A percentile compares a stretch with the other conserved stretches of the same genome.
Conservation (phyloP, 169 alveolate species). For the Babesia gibsoni region DNA sequence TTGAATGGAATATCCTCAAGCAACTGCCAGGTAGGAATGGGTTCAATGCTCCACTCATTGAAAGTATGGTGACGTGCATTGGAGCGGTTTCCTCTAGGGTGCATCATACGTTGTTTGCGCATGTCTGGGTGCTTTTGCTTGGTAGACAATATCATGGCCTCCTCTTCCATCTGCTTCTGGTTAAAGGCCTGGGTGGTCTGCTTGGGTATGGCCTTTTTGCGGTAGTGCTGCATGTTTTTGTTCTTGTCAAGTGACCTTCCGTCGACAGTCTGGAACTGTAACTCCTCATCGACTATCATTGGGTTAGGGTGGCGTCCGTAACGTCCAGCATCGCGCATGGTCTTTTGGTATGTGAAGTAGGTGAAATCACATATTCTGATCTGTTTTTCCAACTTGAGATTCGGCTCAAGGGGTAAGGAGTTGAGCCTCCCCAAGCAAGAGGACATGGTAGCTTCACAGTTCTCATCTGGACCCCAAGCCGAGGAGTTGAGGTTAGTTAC, state of each 20-base stretch:
- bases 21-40: constrained; percentile 85
- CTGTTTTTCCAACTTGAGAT: constrained; percentile 77
- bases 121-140: constrained; percentile 74
- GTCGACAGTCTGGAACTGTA: constrained; percentile 78
- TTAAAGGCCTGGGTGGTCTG: constrained; percentile 79
- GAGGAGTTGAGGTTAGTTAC: constrained; percentile 41
- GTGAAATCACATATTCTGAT: constrained; percentile 83
- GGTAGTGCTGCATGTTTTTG: constrained; percentile 60
- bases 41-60: constrained; percentile 90
- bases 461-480: constrained; percentile 78
- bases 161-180: constrained; percentile 79
- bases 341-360: constrained; percentile 72
- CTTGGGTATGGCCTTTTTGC: constrained; percentile 63
- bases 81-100: constrained; percentile 74
- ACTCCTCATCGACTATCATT: constrained; percentile 68
- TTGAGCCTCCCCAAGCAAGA: constrained; percentile 72
- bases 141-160: constrained; percentile 67
- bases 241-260: constrained; percentile 65
- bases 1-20: constrained; percentile 84
- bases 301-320: constrained; percentile 52
- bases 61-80: constrained; percentile 84
- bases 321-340: constrained; percentile 63
- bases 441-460: constrained; percentile 64
- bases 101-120: constrained; percentile 70
- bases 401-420: constrained; percentile 80